Percentiles rank a stretch among this genome's conserved stretches.
phyloP scores from a whole-genome alignment of 768 basidiomycete species.

The Kwoniella mangroviensis region DNA sequence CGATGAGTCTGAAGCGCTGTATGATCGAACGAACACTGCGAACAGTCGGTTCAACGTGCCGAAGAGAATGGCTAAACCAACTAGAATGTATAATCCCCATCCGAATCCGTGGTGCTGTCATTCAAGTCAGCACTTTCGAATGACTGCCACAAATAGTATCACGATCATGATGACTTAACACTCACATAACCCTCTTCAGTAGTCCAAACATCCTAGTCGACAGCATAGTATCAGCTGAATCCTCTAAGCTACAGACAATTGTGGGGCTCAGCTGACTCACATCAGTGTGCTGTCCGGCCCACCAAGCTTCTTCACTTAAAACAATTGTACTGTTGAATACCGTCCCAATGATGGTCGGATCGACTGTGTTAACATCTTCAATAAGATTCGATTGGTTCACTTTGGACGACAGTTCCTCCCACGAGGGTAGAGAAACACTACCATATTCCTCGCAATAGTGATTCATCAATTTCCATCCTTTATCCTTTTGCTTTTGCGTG shows the following conservation, averaged over 20 bases:
- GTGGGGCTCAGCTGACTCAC: constrained; percentile 12
- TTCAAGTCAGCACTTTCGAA: not conserved
- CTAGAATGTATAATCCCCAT: constrained; percentile 34
- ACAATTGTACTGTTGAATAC: constrained; percentile 26
- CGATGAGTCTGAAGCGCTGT: not conserved
- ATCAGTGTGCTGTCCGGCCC: constrained; percentile 22
- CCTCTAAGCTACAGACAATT: not conserved
- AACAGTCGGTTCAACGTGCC: constrained; percentile 24
- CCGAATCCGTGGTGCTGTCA: constrained; percentile 37
- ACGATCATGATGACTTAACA: not conserved
- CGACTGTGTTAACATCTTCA: constrained; percentile 6
- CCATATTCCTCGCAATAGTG: constrained; percentile 32
- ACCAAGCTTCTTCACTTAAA: constrained; percentile 14
- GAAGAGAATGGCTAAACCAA: constrained; percentile 23
- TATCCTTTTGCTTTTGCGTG: constrained; percentile 1
- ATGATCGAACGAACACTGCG: not conserved
- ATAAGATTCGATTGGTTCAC: constrained; percentile 9
- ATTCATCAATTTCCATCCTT: constrained; percentile 13
- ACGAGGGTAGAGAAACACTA: not conserved
- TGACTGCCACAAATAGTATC: not conserved
- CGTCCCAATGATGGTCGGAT: constrained; percentile 4
- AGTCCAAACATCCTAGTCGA: constrained; percentile 24
- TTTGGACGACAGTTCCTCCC: constrained; percentile 3
- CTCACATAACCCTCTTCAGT: constrained; percentile 22
- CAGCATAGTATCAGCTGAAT: not conserved